Conservation (phyloP, 2,329 filamentous ascomycete genomes). For the Hypomyces rosellus region DNA sequence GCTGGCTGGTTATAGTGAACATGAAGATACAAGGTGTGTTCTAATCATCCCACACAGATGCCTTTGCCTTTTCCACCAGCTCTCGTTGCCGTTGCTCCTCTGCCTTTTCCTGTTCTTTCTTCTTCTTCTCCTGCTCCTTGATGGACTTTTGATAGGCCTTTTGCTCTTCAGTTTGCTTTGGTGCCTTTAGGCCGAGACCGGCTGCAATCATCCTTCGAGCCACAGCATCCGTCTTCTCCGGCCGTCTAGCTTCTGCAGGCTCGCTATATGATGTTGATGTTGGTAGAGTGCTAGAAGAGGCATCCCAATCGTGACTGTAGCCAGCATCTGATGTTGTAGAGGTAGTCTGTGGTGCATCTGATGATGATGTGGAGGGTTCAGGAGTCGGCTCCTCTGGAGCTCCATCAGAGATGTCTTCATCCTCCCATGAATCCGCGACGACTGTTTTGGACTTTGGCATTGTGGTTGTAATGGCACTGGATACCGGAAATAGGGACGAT, state of each 20-base stretch:
- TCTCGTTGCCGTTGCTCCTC: slow-evolving; percentile 54
- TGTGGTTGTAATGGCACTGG: background rate
- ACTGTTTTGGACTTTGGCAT: slow-evolving; percentile 23
- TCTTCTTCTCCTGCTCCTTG: slow-evolving; percentile 77
- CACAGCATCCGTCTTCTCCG: slow-evolving; percentile 90
- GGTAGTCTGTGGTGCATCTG: background rate
- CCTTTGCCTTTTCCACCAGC: slow-evolving; percentile 69
- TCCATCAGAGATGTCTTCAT: slow-evolving; percentile 50
- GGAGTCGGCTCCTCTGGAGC: slow-evolving; percentile 15
- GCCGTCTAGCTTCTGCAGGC: slow-evolving; percentile 38
- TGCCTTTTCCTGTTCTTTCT: slow-evolving; percentile 64
- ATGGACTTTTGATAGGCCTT: slow-evolving; percentile 76
- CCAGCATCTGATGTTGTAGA: slow-evolving; percentile 2
- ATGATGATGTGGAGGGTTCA: slow-evolving; percentile 12
- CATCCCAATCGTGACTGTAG: slow-evolving; percentile 16
- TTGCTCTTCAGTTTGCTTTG: slow-evolving; percentile 82
- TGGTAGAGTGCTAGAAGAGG: background rate
- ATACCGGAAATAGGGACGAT: too few relatives aligned
- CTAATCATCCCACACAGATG: slow-evolving; percentile 78
- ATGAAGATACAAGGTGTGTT: background rate
- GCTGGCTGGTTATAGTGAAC: slow-evolving; percentile 5
- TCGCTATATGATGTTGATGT: slow-evolving; percentile 9
- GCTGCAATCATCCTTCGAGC: slow-evolving; percentile 85
- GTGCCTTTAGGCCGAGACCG: slow-evolving; percentile 73
- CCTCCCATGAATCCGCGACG: slow-evolving; percentile 42